Percentiles rank a stretch among this genome's conserved stretches.
phyloP scores from a whole-genome alignment of 1,284 basidiomycete species.

The Vanrija pseudolonga region DNA sequence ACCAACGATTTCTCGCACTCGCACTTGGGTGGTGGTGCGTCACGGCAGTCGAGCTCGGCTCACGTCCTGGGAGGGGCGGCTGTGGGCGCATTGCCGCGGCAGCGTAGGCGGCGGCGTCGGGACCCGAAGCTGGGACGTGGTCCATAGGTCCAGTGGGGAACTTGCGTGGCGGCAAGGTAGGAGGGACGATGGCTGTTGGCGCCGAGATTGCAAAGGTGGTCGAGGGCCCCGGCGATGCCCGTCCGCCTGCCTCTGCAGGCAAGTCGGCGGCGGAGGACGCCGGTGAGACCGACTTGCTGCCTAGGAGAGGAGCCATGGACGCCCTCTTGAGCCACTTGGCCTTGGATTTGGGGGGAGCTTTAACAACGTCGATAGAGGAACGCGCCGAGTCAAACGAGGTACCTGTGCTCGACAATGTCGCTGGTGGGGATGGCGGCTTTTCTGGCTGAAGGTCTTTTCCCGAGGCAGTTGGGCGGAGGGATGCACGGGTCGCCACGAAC shows the following conservation, averaged over 20 bases:
- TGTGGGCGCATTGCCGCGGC: constrained; percentile 16
- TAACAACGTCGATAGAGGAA: constrained; percentile 25
- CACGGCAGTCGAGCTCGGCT: constrained; percentile 9
- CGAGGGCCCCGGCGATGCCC: constrained; percentile 17
- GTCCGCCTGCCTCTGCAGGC: constrained; percentile 11
- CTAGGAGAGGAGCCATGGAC: constrained; percentile 27
- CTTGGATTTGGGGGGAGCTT: constrained; percentile 31
- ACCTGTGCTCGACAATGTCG: not conserved
- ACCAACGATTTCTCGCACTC: constrained; percentile 36
- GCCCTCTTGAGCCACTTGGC: constrained; percentile 42
- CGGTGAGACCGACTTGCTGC: constrained; percentile 37
- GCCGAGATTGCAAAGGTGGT: constrained; percentile 6
- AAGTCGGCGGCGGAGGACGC: constrained; percentile 18
- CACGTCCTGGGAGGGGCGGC: constrained; percentile 29
- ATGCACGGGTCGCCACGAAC: constrained; percentile 24
- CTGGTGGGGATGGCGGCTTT: constrained; percentile 1
- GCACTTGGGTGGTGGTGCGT: constrained; percentile 30
- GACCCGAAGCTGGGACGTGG: constrained; percentile 6
- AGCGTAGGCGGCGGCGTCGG: constrained; percentile 16
- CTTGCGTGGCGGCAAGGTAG: constrained; percentile 33
- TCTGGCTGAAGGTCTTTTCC: constrained; percentile 12
- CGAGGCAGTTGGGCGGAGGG: constrained; percentile 27
- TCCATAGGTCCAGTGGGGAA: constrained; percentile 21
- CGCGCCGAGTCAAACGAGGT: constrained; percentile 13
- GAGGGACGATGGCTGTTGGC: constrained; percentile 15